Evolutionary conservation across 2,329 filamentous ascomycete species (phyloP), one percentile per base, ranked within the genome.

Genomic region (Sarocladium strictum): DNA sequence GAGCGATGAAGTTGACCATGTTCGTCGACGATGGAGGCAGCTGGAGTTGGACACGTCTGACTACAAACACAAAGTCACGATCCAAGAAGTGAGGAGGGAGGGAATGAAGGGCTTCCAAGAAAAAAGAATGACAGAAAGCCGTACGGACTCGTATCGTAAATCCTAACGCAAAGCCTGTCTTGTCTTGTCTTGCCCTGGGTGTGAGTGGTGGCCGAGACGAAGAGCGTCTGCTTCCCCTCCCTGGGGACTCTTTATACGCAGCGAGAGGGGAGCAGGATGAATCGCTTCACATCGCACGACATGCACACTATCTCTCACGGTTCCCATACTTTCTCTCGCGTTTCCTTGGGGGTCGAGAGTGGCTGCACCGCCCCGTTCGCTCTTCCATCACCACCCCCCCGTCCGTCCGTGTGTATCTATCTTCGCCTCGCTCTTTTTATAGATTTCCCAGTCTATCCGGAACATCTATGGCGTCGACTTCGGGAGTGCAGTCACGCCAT

Each of bases 81-180:
- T 10, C 23, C 7, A 32, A n/a, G 26, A 27, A 45, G 21, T 40
- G 17, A 40, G 10, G 37, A 40, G 41, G 17, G 43, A 49, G 15
- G 11, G 43, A 38, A 19, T 21, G 17, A 24, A 40, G 23, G 49
- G n/a, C n/a, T n/a, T 23, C 50, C n/a, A n/a, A n/a, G n/a, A n/a
- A n/a, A 61, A 67, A 62, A 58, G 64, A 67, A 56, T 60, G 60
- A 62, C 58, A 59, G 53, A 54, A 56, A 38, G 9, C 35, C 6
- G 19, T 11, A 38, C 12, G 15, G 35, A 38, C 7, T 38, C 12
- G 35, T 7, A 17, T 10, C 15, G 12, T 17, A 38, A 17, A 11
- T 57, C 54, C 49, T 55, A 43, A 50, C 47, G 54, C 33, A 58
- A 23, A 51, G 52, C 41, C 14, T 57, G 56, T 54, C 47, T 43